Base-by-base conservation (phyloP, 2,329 filamentous ascomycete genomes). In the Xenosphaeropsis pyriputrescens region DNA sequence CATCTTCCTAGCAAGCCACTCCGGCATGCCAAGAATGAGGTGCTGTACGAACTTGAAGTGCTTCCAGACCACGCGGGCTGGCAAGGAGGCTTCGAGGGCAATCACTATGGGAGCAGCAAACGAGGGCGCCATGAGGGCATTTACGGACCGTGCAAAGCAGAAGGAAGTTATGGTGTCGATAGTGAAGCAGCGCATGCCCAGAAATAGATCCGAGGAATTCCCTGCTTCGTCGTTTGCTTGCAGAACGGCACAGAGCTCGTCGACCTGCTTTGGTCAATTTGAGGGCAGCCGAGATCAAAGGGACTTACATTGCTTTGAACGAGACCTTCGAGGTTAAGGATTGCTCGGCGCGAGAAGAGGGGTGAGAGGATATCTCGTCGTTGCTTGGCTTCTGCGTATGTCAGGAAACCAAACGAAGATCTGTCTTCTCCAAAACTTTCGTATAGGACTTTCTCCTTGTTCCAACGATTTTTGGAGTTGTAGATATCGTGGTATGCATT, bases 401-500 rank as follows among this genome's bases (percentile, higher is more conserved):
- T 62, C 22, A 57, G 41, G 37, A 57, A 59, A 9, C 56, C 60
- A 43, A 66, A 63, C 19, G 56, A 60, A n/a, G 60, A 62, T 14
- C 55, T 45, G 41, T 63, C 54, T 38, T 59, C 53, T 38, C 56
- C 56, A 42, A 66, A 64, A 31, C 51, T 52, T 14, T 50, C 47
- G 42, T 65, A 65, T 1, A 63, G 46, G 0, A 31, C 40, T 1
- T 43, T 43, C 32, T 65, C 59, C 39, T 65, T 65, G 40, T 63
- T 54, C 60, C 60, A 63, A 13, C 54, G 50, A 34, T 58, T 57
- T 31, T 50, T 53, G 36, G 51, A 50, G 43, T 57, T 60, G 47
- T 64, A 64, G 29, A 65, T 64, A 29, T 60, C 59, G 42, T 59
- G 49, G 44, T 63, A 65, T 17, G 57, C 59, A 7, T 54, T 36